Evolutionary conservation across 768 basidiomycete species (phyloP).

Genomic region (Amanita muscaria): DNA sequence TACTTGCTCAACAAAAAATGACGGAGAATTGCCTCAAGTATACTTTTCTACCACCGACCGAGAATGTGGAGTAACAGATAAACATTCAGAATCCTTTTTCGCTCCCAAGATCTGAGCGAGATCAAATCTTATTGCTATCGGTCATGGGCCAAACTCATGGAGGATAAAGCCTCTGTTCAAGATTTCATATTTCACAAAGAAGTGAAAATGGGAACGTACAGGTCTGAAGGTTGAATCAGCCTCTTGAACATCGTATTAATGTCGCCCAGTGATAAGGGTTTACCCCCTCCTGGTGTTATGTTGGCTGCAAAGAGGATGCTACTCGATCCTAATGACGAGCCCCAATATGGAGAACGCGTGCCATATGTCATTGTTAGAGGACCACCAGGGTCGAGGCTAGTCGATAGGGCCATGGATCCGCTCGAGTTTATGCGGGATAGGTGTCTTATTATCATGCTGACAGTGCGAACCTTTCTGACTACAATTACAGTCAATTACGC

Average conservation of each 20-base stretch:
- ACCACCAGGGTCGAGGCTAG: slow-evolving; percentile 51
- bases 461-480: background rate
- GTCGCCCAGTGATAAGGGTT: slow-evolving; percentile 58
- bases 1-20: slow-evolving; percentile 89
- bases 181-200: slow-evolving; percentile 95
- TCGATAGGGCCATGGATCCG: slow-evolving; percentile 70
- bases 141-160: slow-evolving; percentile 79
- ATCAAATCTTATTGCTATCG: slow-evolving; percentile 83
- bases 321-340: slow-evolving; percentile 71
- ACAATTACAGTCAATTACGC: slow-evolving; percentile 42
- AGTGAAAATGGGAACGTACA: slow-evolving; percentile 89
- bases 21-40: slow-evolving; percentile 85
- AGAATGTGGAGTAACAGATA: background rate
- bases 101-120: slow-evolving; percentile 78
- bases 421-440: slow-evolving; percentile 56
- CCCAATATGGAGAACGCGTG: slow-evolving; percentile 89
- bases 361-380: slow-evolving; percentile 81
- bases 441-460: slow-evolving; percentile 27
- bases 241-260: background rate
- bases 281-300: slow-evolving; percentile 87
- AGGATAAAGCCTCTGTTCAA: slow-evolving; percentile 74
- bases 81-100: slow-evolving; percentile 69
- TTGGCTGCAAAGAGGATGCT: slow-evolving; percentile 73
- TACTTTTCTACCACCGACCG: background rate
- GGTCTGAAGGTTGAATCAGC: slow-evolving; percentile 30